Base-by-base conservation (phyloP, 345 rosid species). In the Trapa incisa region DNA sequence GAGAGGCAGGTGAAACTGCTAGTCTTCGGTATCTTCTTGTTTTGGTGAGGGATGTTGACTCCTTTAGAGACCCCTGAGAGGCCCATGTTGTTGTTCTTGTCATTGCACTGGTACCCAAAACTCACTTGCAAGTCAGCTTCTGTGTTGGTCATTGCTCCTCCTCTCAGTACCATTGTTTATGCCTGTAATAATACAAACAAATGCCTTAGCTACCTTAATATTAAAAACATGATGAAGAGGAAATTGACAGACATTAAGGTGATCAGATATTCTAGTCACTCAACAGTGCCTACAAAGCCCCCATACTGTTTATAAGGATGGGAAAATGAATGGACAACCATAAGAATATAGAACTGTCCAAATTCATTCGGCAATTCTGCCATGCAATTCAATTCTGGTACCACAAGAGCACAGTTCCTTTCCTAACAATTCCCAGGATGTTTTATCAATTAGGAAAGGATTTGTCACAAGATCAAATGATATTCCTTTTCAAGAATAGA, bases 1-100 rank as follows among this genome's bases (percentile, higher is more conserved):
- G 99, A 86, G 68, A 91, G 78, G 80, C 96, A 91, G 76, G 99
- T 82, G 81, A 94, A 87, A 64, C 96, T 84, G 69, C 96, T 82
- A 0, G 80, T 82, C 80, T 80, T 89, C 0, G 75, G 84, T 64
- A 86, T 62, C 71, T 80, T 77, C 56, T 78, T 71, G 60, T 80
- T 71, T 37, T 84, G 84, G 11, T 36, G 67, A n/a, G 61, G 75
- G 74, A 75, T 64, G 71, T 77, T 82, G 73, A 52, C 67, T 61
- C 78, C 76, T 37, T 65, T 68, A 12, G 80, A 54, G 68, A 69
- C 72, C 64, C 71, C 64, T 42, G 71, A 72, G 65, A 83, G 65
- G 65, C 67, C 65, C 5, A 2, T 35, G 35, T 3, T 32, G 67
- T 38, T 61, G 9, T 22, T 22, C 29, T 22, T 74, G 68, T 78